Evolutionary conservation across 1,284 basidiomycete species (phyloP), one percentile per base, ranked within the genome.

Genomic region (Cryptococcus neoformans): DNA sequence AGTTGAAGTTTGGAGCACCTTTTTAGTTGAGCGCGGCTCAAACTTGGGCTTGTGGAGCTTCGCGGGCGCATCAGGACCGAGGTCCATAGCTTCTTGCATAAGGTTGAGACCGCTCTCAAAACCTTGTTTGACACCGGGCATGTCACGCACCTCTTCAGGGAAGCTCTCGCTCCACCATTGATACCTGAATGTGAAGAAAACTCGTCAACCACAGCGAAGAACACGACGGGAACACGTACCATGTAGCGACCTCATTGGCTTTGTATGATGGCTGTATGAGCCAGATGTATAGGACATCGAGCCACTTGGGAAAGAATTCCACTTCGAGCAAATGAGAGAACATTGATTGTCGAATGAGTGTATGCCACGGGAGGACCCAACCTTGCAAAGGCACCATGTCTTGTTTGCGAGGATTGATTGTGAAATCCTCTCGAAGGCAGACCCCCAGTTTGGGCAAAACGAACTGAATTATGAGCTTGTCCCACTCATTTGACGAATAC

Each of bases 281-380:
- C 96, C 94, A 98, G 44, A 90, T 77, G 68, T 92, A 87, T 40
- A 99, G 79, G n/a, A 90, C 85, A 45, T 91, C 85, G 51, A 99
- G 82, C 93, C 93, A 99, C 71, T 94, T 93, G 2, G 91, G 90
- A 83, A 98, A 96, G 80, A 99, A 95, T 68, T 92, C 92, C 7
- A 83, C 82, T 72, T 94, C 90, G 61, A 97, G 79, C 6, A 98
- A 77, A 67, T 92, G 88, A 1, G 85, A 82, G 62, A 94, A 82
- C 59, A 92, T 84, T 1, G 88, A 87, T 0, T 84, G 77, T 4
- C 90, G 86, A 37, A 99, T 79, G 45, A 92, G 80, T 28, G 77
- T 68, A 14, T 80, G 80, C 96, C 96, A 99, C 0, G 81, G 80
- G 45, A 98, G 79, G 10, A 92, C 87, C 49, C 81, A 81, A n/a